These are phyloP conservation scores for Mycena metata DNA, from an alignment of 768 basidiomycete genomes.

Conservation along the genomic window DNA sequence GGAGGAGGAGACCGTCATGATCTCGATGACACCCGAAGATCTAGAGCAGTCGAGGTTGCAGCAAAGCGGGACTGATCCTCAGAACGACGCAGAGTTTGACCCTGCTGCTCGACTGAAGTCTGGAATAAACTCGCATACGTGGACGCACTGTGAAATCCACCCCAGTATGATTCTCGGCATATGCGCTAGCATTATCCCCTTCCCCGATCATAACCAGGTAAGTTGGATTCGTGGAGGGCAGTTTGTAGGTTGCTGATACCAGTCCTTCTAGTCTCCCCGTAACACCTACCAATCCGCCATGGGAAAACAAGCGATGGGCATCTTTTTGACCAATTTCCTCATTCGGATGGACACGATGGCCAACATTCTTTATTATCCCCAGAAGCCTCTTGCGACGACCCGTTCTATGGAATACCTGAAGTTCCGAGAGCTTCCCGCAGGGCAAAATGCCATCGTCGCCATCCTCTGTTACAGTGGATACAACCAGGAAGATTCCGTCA, in stretches of 20 bases:
- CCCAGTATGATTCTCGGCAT: conserved; percentile 99
- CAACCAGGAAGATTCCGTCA: conserved; percentile 99
- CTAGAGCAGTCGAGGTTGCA: conserved; percentile 85
- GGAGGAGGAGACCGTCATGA: conserved; percentile 99
- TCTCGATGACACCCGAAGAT: conserved; percentile 98
- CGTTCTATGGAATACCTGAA: conserved; percentile 99
- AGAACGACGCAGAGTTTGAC: conserved; percentile 81
- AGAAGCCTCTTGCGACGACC: conserved; percentile 98
- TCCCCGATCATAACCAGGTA: conserved; percentile 99
- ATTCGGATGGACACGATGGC: conserved; percentile 99
- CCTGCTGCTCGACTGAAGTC: conserved; percentile 91
- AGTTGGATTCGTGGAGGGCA: conserved; percentile 41
- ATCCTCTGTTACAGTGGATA: conserved; percentile 99
- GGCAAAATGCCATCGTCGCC: conserved; percentile 99
- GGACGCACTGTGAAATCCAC: conserved; percentile 99
- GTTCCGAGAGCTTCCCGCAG: conserved; percentile 98
- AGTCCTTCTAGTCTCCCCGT: conserved; percentile 85
- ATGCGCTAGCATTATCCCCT: conserved; percentile 98
- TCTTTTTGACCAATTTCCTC: conserved; percentile 97
- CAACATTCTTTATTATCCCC: conserved; percentile 98
- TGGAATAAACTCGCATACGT: conserved; percentile 87
- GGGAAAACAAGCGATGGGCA: conserved; percentile 99
- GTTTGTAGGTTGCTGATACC: conserved; percentile 29
- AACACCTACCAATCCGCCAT: conserved; percentile 99
- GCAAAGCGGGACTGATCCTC: conserved; percentile 69